phyloP scores from a whole-genome alignment of 2,329 filamentous ascomycete species.

The Eurotiales sp. region DNA sequence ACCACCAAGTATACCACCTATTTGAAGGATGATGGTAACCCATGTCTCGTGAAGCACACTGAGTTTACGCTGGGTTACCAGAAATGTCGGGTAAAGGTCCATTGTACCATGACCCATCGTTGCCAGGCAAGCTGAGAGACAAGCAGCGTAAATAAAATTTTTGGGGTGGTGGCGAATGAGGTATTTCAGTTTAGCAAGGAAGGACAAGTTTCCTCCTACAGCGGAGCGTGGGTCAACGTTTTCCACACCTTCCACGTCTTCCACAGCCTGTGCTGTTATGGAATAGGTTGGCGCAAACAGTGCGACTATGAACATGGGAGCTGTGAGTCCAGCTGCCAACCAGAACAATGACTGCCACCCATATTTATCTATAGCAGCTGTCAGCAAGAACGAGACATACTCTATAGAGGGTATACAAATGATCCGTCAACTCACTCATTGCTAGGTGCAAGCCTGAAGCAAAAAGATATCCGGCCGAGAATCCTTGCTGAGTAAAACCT shows the following conservation, averaged over 20 bases:
- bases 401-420: background rate
- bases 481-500: conserved; percentile 8
- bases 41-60: conserved; percentile 1
- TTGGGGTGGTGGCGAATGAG: conserved; percentile 2
- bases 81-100: conserved; percentile 8
- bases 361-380: background rate
- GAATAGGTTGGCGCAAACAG: background rate
- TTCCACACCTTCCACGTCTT: background rate
- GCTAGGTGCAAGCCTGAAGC: conserved; percentile 10
- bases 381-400: background rate
- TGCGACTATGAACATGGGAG: background rate
- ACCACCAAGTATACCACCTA: conserved; percentile 2
- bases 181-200: conserved; percentile 1
- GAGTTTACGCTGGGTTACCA: background rate
- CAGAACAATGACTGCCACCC: conserved; percentile 10
- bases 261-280: conserved; percentile 2
- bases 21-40: conserved; percentile 4
- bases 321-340: background rate
- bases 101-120: conserved; percentile 11
- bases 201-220: conserved; percentile 6
- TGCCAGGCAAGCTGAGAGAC: conserved; percentile 2
- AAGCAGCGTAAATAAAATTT: conserved; percentile 1
- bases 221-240: background rate
- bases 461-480: conserved; percentile 4
- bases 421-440: conserved; percentile 6